Evolutionary conservation across 148 eudicot genomes (phyloP), one percentile per base, ranked within the genome.

Genomic region (Simmondsia chinensis): DNA sequence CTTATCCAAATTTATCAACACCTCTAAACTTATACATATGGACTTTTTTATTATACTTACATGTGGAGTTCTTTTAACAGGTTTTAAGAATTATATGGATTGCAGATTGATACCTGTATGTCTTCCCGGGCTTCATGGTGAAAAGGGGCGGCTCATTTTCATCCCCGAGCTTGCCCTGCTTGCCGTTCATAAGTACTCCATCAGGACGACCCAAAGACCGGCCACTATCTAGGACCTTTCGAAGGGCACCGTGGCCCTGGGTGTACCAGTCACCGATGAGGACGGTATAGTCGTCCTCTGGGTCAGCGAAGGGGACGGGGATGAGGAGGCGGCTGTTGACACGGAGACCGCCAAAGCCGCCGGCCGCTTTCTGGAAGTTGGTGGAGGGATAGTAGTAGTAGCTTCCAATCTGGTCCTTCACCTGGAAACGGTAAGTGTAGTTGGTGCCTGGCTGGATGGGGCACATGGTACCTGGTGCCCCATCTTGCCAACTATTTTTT

Each of bases 401-500:
- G 48, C 71, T 69, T 5, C 84, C 79, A 2, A 77, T 77, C 35
- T 77, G 84, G 34, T 77, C 84, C 62, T 77, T 77, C 2, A 77
- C 84, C 38, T 77, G 84, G 50, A 73, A 77, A 0, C 48, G 61
- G 48, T 66, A 73, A 0, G 84, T 77, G 57, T 50, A 77, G 63
- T 73, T 77, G 8, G 57, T 54, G 7, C 75, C 75, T 9, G 84
- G 84, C 16, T 7, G 48, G 10, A 77, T 77, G 12, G 84, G 79
- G 52, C 84, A 77, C 79, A 69, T 77, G 50, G 84, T 77, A 2
- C 79, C 84, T 3, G 50, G 63, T 33, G 73, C 70, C 15, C 84
- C 84, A 25, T 77, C 84, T 44, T 73, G 76, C 84, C 84, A 77
- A 0, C 71, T 63, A 54, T 73, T 73, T 48, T 77, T 77, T 35